Evolutionary conservation across 2,329 filamentous ascomycete genomes (phyloP).

Genomic region (Fusarium pininemorale): DNA sequence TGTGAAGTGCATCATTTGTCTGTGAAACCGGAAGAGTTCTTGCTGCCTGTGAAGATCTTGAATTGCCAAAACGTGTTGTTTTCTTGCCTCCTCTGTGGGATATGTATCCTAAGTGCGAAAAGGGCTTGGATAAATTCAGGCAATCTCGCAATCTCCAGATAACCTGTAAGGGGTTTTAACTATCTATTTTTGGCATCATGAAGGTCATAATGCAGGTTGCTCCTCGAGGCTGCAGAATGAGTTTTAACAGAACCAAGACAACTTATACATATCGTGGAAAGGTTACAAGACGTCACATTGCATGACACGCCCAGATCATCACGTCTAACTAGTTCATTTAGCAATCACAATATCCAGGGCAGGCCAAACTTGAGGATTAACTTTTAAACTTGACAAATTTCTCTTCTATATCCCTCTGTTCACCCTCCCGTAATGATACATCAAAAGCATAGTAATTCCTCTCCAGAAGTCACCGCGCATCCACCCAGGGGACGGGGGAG

Average conservation of each 20-base stretch:
- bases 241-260: background rate
- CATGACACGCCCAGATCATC: background rate
- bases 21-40: background rate
- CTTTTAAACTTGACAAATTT: slow-evolving; percentile 38
- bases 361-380: slow-evolving; percentile 19
- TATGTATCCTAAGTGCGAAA: background rate
- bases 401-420: slow-evolving; percentile 32
- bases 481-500: slow-evolving; percentile 9
- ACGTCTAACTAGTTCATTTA: background rate
- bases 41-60: background rate
- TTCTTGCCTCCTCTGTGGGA: background rate
- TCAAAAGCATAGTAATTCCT: slow-evolving; percentile 4
- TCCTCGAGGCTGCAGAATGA: background rate
- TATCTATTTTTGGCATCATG: no score
- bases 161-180: background rate
- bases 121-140: background rate
- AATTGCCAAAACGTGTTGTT: background rate
- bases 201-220: background rate
- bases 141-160: background rate
- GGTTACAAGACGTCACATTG: background rate
- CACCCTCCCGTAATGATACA: slow-evolving; percentile 21
- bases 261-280: no score
- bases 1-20: background rate
- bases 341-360: slow-evolving; percentile 3
- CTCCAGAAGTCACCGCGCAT: slow-evolving; percentile 19